Conservation (phyloP, 176 grass and related monocot species). For the Aechmea fasciata region DNA sequence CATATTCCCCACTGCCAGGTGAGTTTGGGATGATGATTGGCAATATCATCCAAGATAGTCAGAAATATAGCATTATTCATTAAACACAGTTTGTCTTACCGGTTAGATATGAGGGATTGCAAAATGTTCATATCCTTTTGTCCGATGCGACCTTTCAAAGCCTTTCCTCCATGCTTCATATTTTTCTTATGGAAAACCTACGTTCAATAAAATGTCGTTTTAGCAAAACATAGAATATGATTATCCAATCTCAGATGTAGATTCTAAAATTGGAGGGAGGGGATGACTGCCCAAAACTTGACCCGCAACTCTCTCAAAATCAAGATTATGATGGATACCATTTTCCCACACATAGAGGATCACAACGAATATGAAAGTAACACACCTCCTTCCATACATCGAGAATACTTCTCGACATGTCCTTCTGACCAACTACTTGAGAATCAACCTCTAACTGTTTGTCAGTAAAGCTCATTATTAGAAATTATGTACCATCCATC, state of each 20-base stretch:
- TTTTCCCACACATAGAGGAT: neutral
- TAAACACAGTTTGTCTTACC: slow-evolving; percentile 36
- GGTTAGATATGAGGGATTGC: slow-evolving; percentile 80
- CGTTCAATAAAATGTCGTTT: slow-evolving; percentile 10
- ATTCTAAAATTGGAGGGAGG: neutral
- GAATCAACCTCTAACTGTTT: slow-evolving; percentile 67
- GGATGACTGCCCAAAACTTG: neutral
- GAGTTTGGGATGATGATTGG: slow-evolving; percentile 13
- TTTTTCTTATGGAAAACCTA: slow-evolving; percentile 86
- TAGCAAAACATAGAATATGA: neutral
- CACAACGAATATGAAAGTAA: neutral
- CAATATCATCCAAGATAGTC: slow-evolving; percentile 5
- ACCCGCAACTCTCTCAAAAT: neutral
- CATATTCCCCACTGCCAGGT: slow-evolving; percentile 78
- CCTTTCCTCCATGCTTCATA: slow-evolving; percentile 42
- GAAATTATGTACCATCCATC: neutral
- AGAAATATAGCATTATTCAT: slow-evolving; percentile 24
- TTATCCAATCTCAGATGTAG: neutral
- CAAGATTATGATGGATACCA: neutral
- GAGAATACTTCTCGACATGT: slow-evolving; percentile 74
- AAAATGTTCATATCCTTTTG: slow-evolving; percentile 39
- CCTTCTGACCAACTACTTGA: slow-evolving; percentile 81
- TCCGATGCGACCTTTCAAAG: slow-evolving; percentile 22
- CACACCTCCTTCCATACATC: slow-evolving; percentile 92
- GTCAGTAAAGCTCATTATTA: slow-evolving; percentile 17